Base-by-base conservation (phyloP, 2,329 filamentous ascomycete species). In the Apiospora aurea region DNA sequence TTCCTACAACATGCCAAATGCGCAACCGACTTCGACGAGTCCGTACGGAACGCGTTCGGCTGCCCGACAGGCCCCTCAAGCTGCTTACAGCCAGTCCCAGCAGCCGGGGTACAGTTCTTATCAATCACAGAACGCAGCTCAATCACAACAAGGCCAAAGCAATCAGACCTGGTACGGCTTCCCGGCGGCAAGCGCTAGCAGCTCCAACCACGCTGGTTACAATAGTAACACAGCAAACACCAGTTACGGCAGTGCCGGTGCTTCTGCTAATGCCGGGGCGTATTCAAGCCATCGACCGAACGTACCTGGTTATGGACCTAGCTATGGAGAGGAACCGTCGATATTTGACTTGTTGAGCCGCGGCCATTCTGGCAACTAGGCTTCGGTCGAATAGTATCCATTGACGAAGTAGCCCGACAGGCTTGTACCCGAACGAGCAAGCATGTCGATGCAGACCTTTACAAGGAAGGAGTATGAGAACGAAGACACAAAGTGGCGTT, bases 101-200 rank as follows among this genome's bases (percentile, higher is more conserved):
- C 75, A 79, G 47, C 78, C 78, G 44, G 70, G 72, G 2, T 80
- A 80, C 70, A 74, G 57, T 11, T 77, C 79, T 0, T 82, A 80
- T 69, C 53, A 77, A 44, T 71, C 79, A 5, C 66, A 46, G n/a
- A 8, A 18, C n/a, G 41, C n/a, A 4, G 46, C 46, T 5, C 66
- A 68, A n/a, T 24, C 66, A 13, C 66, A 68, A 4, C 66, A 68
- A 47, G 72, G 68, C 64, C 79, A 79, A 49, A 79, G 79, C 14
- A 78, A 80, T 26, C 78, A 80, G 69, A 77, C 75, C 41, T 83
- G 82, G 82, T 82, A 82, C 71, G 77, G 78, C 8, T 80, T 82
- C 69, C 69, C 74, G 10, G 67, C 76, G 49, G 73, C 76, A 7
- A 78, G 77, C 64, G 77, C 66, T 70, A 76, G 61, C 66, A 43